Evolutionary conservation across 1,284 basidiomycete species (phyloP).

Genomic region (Marasmius oreades): DNA sequence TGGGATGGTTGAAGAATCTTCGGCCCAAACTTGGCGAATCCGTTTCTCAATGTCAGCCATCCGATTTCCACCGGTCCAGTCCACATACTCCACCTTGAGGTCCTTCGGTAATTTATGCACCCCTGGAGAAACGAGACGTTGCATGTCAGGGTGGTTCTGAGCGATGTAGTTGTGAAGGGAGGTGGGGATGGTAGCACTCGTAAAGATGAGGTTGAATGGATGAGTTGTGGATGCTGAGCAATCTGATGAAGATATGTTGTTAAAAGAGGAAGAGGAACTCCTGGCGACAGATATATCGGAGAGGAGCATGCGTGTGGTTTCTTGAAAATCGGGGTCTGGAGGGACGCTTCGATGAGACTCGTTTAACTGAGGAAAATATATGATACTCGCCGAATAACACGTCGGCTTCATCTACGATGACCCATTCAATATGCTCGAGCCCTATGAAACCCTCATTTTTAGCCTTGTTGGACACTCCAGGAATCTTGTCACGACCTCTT

Average conservation of each 20-base stretch:
- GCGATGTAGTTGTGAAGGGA: conserved; percentile 68
- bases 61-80: conserved; percentile 76
- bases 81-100: conserved; percentile 69
- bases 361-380: neutral
- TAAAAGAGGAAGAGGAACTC: conserved; percentile 34
- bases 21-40: conserved; percentile 70
- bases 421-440: conserved; percentile 73
- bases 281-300: conserved; percentile 67
- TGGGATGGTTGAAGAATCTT: conserved; percentile 38
- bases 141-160: conserved; percentile 54
- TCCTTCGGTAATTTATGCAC: conserved; percentile 74
- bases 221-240: conserved; percentile 23
- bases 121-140: conserved; percentile 72
- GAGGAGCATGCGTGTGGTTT: conserved; percentile 64
- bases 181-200: conserved; percentile 85
- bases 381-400: conserved; percentile 71
- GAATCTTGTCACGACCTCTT: conserved; percentile 32
- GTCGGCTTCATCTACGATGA: conserved; percentile 87
- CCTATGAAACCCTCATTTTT: conserved; percentile 48
- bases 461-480: conserved; percentile 28
- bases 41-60: conserved; percentile 75
- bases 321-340: conserved; percentile 75
- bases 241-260: conserved; percentile 13
- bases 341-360: neutral
- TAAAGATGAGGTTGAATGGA: conserved; percentile 77